Evolutionary conservation across 2,329 filamentous ascomycete genomes (phyloP).

Genomic region (Ophiosphaerella korrae): DNA sequence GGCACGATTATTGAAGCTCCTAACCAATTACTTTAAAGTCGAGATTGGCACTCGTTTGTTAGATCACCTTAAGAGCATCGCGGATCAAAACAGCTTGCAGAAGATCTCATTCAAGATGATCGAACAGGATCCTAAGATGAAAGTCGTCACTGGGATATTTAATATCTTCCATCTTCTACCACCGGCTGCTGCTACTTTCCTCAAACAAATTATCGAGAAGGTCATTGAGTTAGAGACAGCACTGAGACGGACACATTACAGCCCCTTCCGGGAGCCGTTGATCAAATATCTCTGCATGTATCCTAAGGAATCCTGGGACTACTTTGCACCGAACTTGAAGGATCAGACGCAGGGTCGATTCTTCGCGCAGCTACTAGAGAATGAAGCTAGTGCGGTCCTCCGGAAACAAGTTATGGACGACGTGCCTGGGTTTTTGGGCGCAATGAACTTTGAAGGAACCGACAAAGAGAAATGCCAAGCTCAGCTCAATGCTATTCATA

Average conservation of each 20-base stretch:
- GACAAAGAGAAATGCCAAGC: constrained; percentile 73
- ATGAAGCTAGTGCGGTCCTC: constrained; percentile 74
- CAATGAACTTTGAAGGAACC: constrained; percentile 67
- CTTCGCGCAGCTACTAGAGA: constrained; percentile 81
- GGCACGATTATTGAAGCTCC: constrained; percentile 82
- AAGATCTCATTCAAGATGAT: constrained; percentile 93
- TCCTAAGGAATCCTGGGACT: constrained; percentile 81
- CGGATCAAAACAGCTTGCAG: constrained; percentile 78
- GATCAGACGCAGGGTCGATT: constrained; percentile 89
- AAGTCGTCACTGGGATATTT: constrained; percentile 91
- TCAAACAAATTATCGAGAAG: constrained; percentile 85
- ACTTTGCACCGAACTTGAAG: constrained; percentile 78
- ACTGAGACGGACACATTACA: constrained; percentile 83
- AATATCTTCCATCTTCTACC: constrained; percentile 98
- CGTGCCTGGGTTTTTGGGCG: constrained; percentile 71
- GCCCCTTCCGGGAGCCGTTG: constrained; percentile 87
- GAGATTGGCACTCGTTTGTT: constrained; percentile 93
- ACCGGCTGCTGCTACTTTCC: constrained; percentile 85
- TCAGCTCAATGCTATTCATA: constrained; percentile 84
- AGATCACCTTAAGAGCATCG: constrained; percentile 90
- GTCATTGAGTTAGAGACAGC: constrained; percentile 88
- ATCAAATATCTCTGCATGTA: constrained; percentile 95
- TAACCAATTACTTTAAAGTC: constrained; percentile 99
- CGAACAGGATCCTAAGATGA: constrained; percentile 91
- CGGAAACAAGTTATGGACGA: constrained; percentile 76